Conservation (phyloP, 1,284 basidiomycete genomes). For the Puccinia novopanici region DNA sequence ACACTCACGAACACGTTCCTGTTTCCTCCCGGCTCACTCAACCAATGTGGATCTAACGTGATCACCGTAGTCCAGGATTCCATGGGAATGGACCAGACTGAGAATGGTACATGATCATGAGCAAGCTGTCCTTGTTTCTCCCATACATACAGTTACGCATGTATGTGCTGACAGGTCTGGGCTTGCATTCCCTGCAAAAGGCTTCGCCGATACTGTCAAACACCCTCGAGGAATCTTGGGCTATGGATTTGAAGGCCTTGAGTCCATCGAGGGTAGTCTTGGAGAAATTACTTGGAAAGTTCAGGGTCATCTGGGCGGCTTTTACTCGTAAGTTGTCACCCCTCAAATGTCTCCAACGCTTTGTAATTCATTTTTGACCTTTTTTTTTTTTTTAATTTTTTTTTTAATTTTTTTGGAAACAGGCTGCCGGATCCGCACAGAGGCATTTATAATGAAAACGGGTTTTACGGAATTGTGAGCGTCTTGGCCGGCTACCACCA, state of each 20-base stretch:
- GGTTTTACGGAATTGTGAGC: conserved; percentile 44
- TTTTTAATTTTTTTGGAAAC: neutral
- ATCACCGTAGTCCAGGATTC: conserved; percentile 55
- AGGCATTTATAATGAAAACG: conserved; percentile 46
- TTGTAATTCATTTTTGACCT: neutral
- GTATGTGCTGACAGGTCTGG: neutral
- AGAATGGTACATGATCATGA: conserved; percentile 10
- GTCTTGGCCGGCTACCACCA: neutral
- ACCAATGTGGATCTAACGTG: conserved; percentile 51
- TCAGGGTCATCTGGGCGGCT: conserved; percentile 54
- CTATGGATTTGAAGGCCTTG: conserved; percentile 49
- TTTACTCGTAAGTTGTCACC: conserved; percentile 29
- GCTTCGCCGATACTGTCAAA: conserved; percentile 53
- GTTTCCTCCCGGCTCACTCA: conserved; percentile 18
- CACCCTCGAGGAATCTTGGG: conserved; percentile 56
- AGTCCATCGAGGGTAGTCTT: neutral
- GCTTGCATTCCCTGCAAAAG: neutral
- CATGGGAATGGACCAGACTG: conserved; percentile 53
- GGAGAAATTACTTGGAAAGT: conserved; percentile 54
- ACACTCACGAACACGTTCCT: conserved; percentile 1
- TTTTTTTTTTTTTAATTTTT: neutral
- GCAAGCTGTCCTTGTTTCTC: neutral
- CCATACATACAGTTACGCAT: too few species aligned
- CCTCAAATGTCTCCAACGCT: neutral
- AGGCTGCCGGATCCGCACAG: conserved; percentile 42